Base-by-base conservation (phyloP, 179 eudicot species). In the Sideroxylon spinosum region DNA sequence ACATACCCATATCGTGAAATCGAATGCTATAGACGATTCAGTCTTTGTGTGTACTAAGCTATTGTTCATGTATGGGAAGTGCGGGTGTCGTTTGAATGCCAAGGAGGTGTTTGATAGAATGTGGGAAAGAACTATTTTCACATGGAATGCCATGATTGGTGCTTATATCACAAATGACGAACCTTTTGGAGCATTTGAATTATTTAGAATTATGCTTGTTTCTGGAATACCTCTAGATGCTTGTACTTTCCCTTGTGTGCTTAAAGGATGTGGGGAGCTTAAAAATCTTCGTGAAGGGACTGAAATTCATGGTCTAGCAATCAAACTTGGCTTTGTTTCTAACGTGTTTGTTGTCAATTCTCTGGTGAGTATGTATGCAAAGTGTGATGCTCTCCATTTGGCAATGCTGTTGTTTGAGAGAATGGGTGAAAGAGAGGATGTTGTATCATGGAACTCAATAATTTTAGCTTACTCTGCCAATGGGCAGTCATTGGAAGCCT, bases 81-180 rank as follows among this genome's bases (percentile, higher is more conserved):
- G 93, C 71, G 90, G 95, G 82, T 80, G 83, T 20, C 61, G 89
- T 32, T 67, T 8, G 60, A 79, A 89, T 82, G 98, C 97, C 0
- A 73, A 85, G 83, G 78, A 88, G 78, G 77, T 95, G 98, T 93
- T 95, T 55, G 94, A 90, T 85, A 87, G 86, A 89, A 91, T 94
- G 94, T 77, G 76, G 48, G 86, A 89, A 14, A 88, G 91, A 84
- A 92, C 78, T 78, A 82, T 93, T 56, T 94, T 91, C 70, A 81
- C 97, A 7, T 95, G 95, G 91, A 95, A 95, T 88, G 98, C 97
- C 44, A 79, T 95, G 97, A 87, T 93, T 79, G 97, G 97, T 81
- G 91, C 89, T 74, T 95, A 80, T 85, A 85, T 89, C 53, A 82
- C 87, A 48, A 85, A 84, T 76, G 92, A 88, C 69, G 81, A 77